Evolutionary conservation across 1,284 basidiomycete genomes (phyloP).

Genomic region (Nidula niveotomentosa): DNA sequence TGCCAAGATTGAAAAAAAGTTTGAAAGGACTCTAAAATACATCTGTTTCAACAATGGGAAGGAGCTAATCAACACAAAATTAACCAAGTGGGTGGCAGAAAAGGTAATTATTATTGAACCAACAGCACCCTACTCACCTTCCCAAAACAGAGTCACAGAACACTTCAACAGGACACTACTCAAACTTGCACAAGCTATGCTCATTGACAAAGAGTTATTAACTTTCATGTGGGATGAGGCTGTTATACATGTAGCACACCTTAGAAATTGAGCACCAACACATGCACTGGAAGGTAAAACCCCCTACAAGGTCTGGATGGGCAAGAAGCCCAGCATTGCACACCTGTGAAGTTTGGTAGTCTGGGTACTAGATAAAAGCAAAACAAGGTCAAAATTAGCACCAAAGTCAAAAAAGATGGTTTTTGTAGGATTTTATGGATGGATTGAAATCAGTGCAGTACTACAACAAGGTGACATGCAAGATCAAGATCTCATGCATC

Average conservation of each 20-base stretch:
- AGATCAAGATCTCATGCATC: no score
- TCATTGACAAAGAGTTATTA: constrained; percentile 25
- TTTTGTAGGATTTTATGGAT: constrained; percentile 19
- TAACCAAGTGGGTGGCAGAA: constrained; percentile 4
- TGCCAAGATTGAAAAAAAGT: constrained; percentile 7
- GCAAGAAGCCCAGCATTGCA: constrained; percentile 21
- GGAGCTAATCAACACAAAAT: constrained; percentile 13
- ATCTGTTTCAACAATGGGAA: constrained; percentile 15
- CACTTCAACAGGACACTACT: constrained; percentile 29
- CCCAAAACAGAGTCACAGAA: constrained; percentile 38
- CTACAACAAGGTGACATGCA: constrained; percentile 18
- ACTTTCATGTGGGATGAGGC: constrained; percentile 37
- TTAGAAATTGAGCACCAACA: constrained; percentile 22
- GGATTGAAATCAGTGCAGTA: constrained; percentile 17
- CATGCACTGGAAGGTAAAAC: constrained; percentile 15
- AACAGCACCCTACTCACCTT: constrained; percentile 33
- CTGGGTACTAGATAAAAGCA: constrained; percentile 23
- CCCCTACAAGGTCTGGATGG: constrained; percentile 18
- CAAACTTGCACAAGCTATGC: constrained; percentile 23
- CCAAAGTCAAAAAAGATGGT: constrained; percentile 17
- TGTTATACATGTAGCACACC: constrained; percentile 25
- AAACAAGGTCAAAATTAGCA: constrained; percentile 14
- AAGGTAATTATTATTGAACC: constrained; percentile 20
- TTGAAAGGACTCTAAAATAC: constrained; percentile 6
- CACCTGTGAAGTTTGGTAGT: constrained; percentile 27